phyloP scores from a whole-genome alignment of 768 basidiomycete species.

The Hypholoma sublateritium region DNA sequence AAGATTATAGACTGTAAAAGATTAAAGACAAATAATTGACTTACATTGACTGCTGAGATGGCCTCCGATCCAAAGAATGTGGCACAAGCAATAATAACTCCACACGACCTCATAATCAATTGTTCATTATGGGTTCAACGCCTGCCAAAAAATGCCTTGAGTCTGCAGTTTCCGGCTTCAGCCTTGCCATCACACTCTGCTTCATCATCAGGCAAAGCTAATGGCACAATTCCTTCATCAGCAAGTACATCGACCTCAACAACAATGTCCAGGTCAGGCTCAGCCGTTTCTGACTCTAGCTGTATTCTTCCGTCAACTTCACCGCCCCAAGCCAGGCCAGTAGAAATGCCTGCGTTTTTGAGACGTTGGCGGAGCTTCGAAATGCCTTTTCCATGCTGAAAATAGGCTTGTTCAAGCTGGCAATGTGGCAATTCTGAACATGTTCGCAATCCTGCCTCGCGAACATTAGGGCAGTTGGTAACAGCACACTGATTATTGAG shows the following conservation, averaged over 20 bases:
- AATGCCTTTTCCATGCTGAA: not conserved
- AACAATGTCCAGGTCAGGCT: no score
- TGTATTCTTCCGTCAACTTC: no score
- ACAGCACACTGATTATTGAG: constrained; percentile 5
- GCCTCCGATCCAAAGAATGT: constrained; percentile 10
- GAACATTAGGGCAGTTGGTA: not conserved
- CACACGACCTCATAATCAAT: constrained; percentile 10
- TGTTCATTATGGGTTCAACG: constrained; percentile 7
- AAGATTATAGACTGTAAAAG: constrained; percentile 15
- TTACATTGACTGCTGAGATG: not conserved
- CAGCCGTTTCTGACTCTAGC: no score
- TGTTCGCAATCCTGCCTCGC: not conserved
- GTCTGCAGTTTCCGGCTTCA: constrained; percentile 8
- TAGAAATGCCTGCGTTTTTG: constrained; percentile 5
- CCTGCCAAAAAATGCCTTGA: constrained; percentile 11
- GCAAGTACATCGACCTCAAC: not conserved
- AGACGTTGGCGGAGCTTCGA: constrained; percentile 7
- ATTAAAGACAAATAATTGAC: constrained; percentile 16
- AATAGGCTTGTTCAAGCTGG: constrained; percentile 5
- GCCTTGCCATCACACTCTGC: constrained; percentile 8
- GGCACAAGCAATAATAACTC: constrained; percentile 8
- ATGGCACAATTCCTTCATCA: not conserved
- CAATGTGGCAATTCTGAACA: constrained; percentile 7
- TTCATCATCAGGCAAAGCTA: not conserved
- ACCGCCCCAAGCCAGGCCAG: no score